Base-by-base conservation (phyloP, 176 grass and related monocot species). In the Aegilops longissima region DNA sequence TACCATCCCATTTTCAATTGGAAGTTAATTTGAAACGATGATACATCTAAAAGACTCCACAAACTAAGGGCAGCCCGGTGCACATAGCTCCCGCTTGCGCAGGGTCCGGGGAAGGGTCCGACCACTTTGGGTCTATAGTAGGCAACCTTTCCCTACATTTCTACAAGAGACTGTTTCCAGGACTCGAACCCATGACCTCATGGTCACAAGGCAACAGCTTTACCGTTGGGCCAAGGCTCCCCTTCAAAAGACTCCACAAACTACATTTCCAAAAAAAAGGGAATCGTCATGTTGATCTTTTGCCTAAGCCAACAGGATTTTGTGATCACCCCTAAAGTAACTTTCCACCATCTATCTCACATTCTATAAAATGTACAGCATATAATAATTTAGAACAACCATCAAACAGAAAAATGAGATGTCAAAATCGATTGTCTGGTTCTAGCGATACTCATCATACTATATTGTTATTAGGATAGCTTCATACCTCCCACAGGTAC, bases 401-500 rank as follows among this genome's bases (percentile, higher is more conserved):
- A 34, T 40, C 11, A 71, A 61, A 74, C 47, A 72, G 70, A 71
- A 65, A 21, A 90, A 65, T 17, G 18, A 25, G 27, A 82, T 23
- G 40, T 65, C 9, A 65, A 14, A 80, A 45, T 5, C 4, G 25
- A 86, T 62, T 16, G 29, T 89, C 83, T 51, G 10, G n/a, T 76
- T 52, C 23, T 74, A 31, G 31, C 27, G 71, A 82, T 63, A 85
- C 80, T 63, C 21, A 85, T 71, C 39, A 71, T 73, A 77, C 20
- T 87, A 10, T 21, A 86, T 40, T 79, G 12, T n/a, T 76, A 67
- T n/a, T 70, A 67, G 31, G 49, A n/a, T 81, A 63, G 12, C n/a
- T 80, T 70, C 82, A 79, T 98, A 99, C 97, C 97, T 99, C 97
- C 97, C 97, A 99, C 12, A 99, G 92, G 69, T 91, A 99, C 82